phyloP scores from a whole-genome alignment of 768 basidiomycete species.

The Xerocomellus amylosporus region DNA sequence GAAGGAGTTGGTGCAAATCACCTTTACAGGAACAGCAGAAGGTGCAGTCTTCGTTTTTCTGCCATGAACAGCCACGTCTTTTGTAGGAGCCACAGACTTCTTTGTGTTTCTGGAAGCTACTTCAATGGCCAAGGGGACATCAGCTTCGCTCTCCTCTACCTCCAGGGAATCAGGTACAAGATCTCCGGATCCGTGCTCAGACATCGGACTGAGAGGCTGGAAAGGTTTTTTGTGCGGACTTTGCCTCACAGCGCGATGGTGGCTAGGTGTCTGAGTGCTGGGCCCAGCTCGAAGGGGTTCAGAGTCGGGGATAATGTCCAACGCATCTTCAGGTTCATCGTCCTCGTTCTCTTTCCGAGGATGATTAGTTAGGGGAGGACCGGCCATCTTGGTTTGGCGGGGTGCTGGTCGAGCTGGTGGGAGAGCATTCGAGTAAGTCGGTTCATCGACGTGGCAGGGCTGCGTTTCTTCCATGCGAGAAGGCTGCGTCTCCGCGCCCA shows the following conservation, averaged over 20 bases:
- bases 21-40: slow-evolving; percentile 14
- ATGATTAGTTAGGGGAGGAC: not conserved
- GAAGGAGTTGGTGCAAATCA: slow-evolving; percentile 4
- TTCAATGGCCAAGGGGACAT: slow-evolving; percentile 42
- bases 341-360: not conserved
- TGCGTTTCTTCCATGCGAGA: slow-evolving; percentile 21
- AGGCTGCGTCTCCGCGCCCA: slow-evolving; percentile 14
- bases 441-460: not conserved
- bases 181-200: slow-evolving; percentile 24
- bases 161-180: slow-evolving; percentile 29
- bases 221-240: slow-evolving; percentile 18
- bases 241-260: not conserved
- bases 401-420: slow-evolving; percentile 1
- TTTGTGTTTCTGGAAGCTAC: slow-evolving; percentile 21
- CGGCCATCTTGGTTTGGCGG: not conserved
- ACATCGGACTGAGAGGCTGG: slow-evolving; percentile 23
- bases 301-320: slow-evolving; percentile 63
- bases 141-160: slow-evolving; percentile 34
- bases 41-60: slow-evolving; percentile 4
- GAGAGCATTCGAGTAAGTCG: not conserved
- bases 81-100: not conserved
- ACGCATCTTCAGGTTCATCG: slow-evolving; percentile 32
- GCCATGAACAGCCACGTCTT: not conserved
- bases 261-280: slow-evolving; percentile 8
- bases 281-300: slow-evolving; percentile 45